Evolutionary conservation across 75 land plant species (phyloP), one percentile per base, ranked within the genome.

Genomic region (Cunninghamia lanceolata): DNA sequence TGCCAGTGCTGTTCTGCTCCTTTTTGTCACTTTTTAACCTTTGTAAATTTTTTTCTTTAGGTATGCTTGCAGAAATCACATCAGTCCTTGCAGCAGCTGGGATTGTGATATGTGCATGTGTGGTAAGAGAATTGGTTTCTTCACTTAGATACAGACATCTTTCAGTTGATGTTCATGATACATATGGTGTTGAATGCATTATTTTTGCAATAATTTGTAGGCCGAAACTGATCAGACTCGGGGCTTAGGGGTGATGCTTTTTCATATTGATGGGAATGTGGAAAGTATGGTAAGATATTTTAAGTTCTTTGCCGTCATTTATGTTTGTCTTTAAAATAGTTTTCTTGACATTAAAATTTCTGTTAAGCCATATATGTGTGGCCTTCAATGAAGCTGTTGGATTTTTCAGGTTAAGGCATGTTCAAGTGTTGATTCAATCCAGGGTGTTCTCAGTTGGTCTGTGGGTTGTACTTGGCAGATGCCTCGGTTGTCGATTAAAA

Each of bases 1-100:
- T 43, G 46, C 82, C 42, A 40, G 6, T 80, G 50, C 30, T 45
- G 82, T 45, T 80, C 34, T n/a, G 14, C 32, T 25, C 82, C 25
- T 30, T 79, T 79, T 43, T 39, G 3, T 36, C 84, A 78, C 21
- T 21, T 53, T 13, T 52, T 34, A 34, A 83, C 36, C 35, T 19
- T 32, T 4, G n/a, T 17, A 5, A 19, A 36, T 83, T 16, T 34
- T 83, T 34, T 19, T 15, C 28, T 83, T 35, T 47, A 98, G 99
- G 96, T n/a, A 96, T 96, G 86, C 92, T 98, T 89, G 93, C 95
- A 30, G 97, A 98, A 85, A 93, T 98, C 35, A 92, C 97, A 80
- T 87, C 94, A 34, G 92, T 87, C n/a, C 78, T 98, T 82, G 90
- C 97, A 50, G 91, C 95, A 86, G 90, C 86, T 71, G 99, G 93